Base-by-base conservation (phyloP, 2,329 filamentous ascomycete species). In the Metarhizium anisopliae region DNA sequence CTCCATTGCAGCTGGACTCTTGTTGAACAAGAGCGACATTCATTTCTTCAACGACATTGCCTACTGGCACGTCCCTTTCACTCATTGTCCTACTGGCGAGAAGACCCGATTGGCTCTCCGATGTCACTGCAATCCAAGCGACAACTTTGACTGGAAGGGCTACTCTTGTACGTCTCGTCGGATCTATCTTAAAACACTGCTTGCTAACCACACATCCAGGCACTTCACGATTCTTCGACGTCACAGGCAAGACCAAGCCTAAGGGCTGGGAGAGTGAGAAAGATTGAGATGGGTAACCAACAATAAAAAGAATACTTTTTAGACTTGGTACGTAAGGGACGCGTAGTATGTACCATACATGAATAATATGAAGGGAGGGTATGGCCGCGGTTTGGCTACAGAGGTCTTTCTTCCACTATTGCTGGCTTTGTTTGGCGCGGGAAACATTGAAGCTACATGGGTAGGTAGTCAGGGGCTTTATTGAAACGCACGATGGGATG, bases 11-110 rank as follows among this genome's bases (percentile, higher is more conserved):
- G 94, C 94, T 3, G 82, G 82, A 58, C 76, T 99, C 45, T 81
- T 97, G 72, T 79, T 99, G 61, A 86, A 89, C 72, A 96, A 95
- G 77, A 88, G 94, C 52, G 86, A 99, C 70, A 85, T 99, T 59
- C 94, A 99, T 72, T 99, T 99, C 78, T 99, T 97, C 79, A 90
- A 99, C 72, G 93, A 99, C 67, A 99, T 99, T 66, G 93, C 90
- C 58, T 99, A 99, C 74, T 96, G 91, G 74, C 94, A 99, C 70
- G 89, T 96, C 29, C 94, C 94, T 25, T 99, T 99, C 71, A 97
- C 92, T 4, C 94, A 99, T 74, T 99, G 94, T 73, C 94, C 94
- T 2, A 96, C 91, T 0, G 89, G 87, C 55, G 90, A 97, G 74
- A 81, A 96, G 74, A 84, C 82, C 54, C 84, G 92, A 61, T 72